These are phyloP conservation scores for Penicillium sp. DNA, from an alignment of 2,329 filamentous ascomycete species.

Conservation along the genomic window DNA sequence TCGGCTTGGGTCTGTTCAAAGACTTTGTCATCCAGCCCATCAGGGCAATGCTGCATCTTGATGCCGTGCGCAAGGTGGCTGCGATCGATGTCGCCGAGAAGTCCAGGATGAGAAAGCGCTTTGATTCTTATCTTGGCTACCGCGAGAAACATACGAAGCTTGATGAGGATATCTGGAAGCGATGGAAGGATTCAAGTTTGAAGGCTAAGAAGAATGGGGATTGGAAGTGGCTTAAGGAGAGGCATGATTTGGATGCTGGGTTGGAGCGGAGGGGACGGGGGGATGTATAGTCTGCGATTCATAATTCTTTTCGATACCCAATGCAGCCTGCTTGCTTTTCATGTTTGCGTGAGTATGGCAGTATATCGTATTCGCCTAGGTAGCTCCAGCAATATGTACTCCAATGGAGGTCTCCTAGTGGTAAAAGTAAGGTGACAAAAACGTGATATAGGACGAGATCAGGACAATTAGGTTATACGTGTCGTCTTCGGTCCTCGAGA, in stretches of 20 bases:
- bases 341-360: no score
- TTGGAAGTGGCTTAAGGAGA: conserved; percentile 6
- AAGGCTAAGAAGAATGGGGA: conserved; percentile 2
- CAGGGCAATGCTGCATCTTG: conserved; percentile 13
- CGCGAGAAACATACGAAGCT: conserved; percentile 18
- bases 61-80: conserved; percentile 4
- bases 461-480: no score
- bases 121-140: conserved; percentile 28
- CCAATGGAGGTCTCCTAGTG: no score
- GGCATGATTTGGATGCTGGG: background rate
- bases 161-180: conserved; percentile 34
- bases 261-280: background rate
- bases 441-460: no score
- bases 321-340: background rate
- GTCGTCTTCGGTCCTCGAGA: no score
- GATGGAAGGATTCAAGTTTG: conserved; percentile 21
- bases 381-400: no score
- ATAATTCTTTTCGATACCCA: background rate
- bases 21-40: conserved; percentile 26
- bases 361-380: no score
- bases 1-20: conserved; percentile 20
- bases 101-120: conserved; percentile 21
- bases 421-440: no score
- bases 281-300: background rate
- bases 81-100: conserved; percentile 16